Base-by-base conservation (phyloP, 768 basidiomycete species). In the Rhizopogon vesiculosus region DNA sequence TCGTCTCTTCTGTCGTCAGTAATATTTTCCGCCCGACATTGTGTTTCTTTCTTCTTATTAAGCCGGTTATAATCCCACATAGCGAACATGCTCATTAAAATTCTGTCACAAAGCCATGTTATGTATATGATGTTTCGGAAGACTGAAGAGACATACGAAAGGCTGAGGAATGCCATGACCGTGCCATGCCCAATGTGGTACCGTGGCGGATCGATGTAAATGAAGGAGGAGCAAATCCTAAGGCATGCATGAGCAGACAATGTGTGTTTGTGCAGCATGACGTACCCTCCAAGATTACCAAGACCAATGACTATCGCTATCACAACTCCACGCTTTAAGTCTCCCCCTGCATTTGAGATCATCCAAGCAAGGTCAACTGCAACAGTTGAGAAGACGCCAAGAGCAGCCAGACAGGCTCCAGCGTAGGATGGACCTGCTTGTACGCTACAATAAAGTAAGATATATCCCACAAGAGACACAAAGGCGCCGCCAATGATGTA, bases 261-360 rank as follows among this genome's bases (percentile, higher is more conserved):
- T 13, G 5, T 38, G 35, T 12, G 35, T 5, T 38, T 38, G 35
- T 38, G 38, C 71, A 25, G 69, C 25, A 16, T 33, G 1, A 42
- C 68, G 54, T 51, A 76, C 61, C 81, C 81, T 56, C 82, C 82
- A 10, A 84, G 66, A 56, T 84, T 85, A 22, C 79, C 81, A 10
- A 79, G 39, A 25, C 79, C 80, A 49, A 80, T 76, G 16, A 83
- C 75, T 71, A 81, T 74, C 5, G 78, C 84, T 33, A 83, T 56
- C 9, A 75, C 72, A 13, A 83, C 73, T 28, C 74, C 83, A 54
- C 76, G 73, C 60, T 79, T 78, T 48, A 79, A 57, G 59, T 82
- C 81, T n/a, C 83, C 81, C n/a, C 83, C 83, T 0, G 79, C 76
- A 51, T 82, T 80, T 7, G 78, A 77, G 2, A 76, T 73, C 2